A percentile compares a stretch with the other conserved stretches of the same genome.
These are phyloP conservation scores for Salmacisia buchloeana DNA, from an alignment of 1,284 basidiomycete genomes.

Conservation along the genomic window DNA sequence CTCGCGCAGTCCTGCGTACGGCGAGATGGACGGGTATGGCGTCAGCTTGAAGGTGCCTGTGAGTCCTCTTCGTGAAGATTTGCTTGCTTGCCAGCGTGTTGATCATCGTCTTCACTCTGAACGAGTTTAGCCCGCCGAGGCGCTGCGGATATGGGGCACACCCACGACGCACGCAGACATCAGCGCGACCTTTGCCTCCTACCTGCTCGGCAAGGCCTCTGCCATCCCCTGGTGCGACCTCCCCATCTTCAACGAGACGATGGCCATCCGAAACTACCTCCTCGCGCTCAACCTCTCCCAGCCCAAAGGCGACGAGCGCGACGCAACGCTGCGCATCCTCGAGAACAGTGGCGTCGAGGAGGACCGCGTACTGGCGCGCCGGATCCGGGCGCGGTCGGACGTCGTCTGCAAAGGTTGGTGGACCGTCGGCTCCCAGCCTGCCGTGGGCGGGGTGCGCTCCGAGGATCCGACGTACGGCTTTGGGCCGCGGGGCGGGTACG, in stretches of 20 bases:
- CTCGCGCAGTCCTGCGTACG: constrained; percentile 45
- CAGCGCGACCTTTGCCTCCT: constrained; percentile 69
- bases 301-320: background rate
- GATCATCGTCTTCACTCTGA: constrained; percentile 4
- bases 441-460: constrained; percentile 40
- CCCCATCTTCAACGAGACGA: constrained; percentile 78
- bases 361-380: background rate
- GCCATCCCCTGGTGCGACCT: constrained; percentile 84
- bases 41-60: constrained; percentile 46
- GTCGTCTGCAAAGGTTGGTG: constrained; percentile 60
- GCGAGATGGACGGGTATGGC: constrained; percentile 49
- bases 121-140: constrained; percentile 65
- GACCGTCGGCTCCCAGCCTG: constrained; percentile 93
- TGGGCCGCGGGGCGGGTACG: constrained; percentile 84
- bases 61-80: constrained; percentile 2
- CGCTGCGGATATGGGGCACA: constrained; percentile 71
- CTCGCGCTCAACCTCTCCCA: constrained; percentile 61
- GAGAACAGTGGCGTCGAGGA: background rate
- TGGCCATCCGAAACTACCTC: constrained; percentile 72
- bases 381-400: constrained; percentile 6
- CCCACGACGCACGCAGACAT: constrained; percentile 69
- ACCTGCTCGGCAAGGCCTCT: constrained; percentile 64
- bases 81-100: background rate
- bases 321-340: background rate
- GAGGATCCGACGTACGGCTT: constrained; percentile 69